Base-by-base conservation (phyloP, 2,329 filamentous ascomycete genomes). In the Samsoniella hepiali region DNA sequence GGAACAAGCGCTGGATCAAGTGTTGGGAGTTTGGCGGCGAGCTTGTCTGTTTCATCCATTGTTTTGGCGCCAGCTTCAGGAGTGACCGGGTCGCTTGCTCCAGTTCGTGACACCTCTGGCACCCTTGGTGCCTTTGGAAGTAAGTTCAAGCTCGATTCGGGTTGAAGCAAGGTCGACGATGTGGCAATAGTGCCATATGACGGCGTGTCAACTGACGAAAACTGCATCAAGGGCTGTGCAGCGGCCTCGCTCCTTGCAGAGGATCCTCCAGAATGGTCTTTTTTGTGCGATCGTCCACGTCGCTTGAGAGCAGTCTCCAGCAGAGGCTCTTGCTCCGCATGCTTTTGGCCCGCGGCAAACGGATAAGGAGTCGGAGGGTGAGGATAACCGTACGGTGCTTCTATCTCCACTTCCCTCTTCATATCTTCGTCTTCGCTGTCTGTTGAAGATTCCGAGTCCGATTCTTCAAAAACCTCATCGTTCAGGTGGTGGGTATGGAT, bases 401-500 rank as follows among this genome's bases (percentile, higher is more conserved):
- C 51, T 64, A 69, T 69, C 31, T 74, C 72, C 31, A 72, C 73
- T 38, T 74, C 73, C 6, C 71, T 69, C 27, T 71, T 69, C 9
- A 70, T 68, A 2, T 65, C 68, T n/a, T 73, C 72, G 13, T 69
- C 69, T n/a, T 77, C 75, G 8, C 69, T 69, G 42, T 74, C 73
- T 1, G 69, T 71, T 11, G 72, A 69, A 5, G 71, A 68, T 11
- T 76, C 74, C 3, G 69, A 71, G 44, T 67, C 68, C 9, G 72
- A 68, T 31, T 77, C 73, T 11, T 80, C 78, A 4, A 91, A 78
- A 11, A 89, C 82, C 31, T 86, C 83, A 63, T 85, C 82, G 9
- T 86, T 82, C 2, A 96, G 76, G 62, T 87, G 86, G 67, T 93
- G 89, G 3, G 91, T 93, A 67, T 88, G 88, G 76, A 94, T 93